phyloP scores from a whole-genome alignment of 2,329 filamentous ascomycete species.

The Ceratocystis colombiana region DNA sequence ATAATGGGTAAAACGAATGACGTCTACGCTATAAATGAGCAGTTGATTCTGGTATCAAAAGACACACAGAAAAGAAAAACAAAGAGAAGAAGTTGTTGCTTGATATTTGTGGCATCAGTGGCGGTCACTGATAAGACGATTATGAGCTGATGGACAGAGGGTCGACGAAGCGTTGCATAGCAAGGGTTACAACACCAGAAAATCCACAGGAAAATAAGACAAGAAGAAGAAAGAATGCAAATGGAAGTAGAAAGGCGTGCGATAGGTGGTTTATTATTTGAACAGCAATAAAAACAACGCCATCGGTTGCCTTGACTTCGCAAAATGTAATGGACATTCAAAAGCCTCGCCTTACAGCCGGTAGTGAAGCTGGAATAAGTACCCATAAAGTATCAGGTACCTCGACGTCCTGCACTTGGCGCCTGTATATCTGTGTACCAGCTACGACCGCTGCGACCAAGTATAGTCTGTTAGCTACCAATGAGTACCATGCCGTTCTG shows the following conservation, averaged over 20 bases:
- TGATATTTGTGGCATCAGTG: not conserved
- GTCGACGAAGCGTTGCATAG: not conserved
- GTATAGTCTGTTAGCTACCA: not conserved
- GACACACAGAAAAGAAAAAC: not conserved
- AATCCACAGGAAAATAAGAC: not conserved
- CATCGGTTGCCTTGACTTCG: not conserved
- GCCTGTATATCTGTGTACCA: not conserved
- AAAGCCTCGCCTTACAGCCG: constrained; percentile 2
- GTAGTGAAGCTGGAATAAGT: not conserved
- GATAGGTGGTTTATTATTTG: not conserved
- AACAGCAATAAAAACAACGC: not conserved
- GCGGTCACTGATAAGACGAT: constrained; percentile 14
- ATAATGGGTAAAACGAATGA: constrained; percentile 15
- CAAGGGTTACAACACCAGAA: not conserved
- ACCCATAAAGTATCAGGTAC: not conserved
- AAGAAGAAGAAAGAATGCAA: not conserved
- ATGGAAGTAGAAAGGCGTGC: not conserved
- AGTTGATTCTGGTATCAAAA: not conserved
- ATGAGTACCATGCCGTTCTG: not conserved
- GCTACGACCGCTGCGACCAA: not conserved
- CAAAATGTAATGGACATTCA: not conserved
- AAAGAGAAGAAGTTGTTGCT: not conserved
- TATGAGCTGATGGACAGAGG: not conserved
- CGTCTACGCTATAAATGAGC: not conserved
- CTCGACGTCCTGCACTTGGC: not conserved